These are phyloP conservation scores for Fusarium oxysporum DNA, from an alignment of 2,329 filamentous ascomycete species.

Conservation along the genomic window DNA sequence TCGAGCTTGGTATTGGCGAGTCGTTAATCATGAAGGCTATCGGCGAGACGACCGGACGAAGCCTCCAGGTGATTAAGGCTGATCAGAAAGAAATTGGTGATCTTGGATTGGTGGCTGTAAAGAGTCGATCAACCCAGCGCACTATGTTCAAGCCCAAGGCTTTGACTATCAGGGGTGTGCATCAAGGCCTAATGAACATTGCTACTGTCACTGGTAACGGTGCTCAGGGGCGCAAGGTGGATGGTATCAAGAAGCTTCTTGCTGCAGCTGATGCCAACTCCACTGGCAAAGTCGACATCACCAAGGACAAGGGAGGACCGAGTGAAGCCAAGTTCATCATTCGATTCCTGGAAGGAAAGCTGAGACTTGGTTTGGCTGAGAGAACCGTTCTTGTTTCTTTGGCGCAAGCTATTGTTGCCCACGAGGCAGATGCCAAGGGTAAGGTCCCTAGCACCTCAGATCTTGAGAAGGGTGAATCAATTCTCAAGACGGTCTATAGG, in stretches of 20 bases:
- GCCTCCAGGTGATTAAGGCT: slow-evolving; percentile 87
- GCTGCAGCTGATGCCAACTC: slow-evolving; percentile 84
- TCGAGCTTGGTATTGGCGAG: slow-evolving; percentile 98
- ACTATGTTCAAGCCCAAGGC: slow-evolving; percentile 99
- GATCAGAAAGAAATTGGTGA: slow-evolving; percentile 98
- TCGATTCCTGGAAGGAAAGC: slow-evolving; percentile 92
- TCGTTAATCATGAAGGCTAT: slow-evolving; percentile 99
- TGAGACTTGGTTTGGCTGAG: slow-evolving; percentile 91
- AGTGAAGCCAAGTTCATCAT: slow-evolving; percentile 97
- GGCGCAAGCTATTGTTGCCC: slow-evolving; percentile 86
- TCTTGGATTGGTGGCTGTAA: slow-evolving; percentile 91
- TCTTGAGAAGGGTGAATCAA: slow-evolving; percentile 83
- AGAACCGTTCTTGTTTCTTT: slow-evolving; percentile 91
- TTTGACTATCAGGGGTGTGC: slow-evolving; percentile 86
- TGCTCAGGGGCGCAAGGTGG: slow-evolving; percentile 90
- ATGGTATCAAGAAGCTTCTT: slow-evolving; percentile 95
- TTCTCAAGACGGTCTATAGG: slow-evolving; percentile 92
- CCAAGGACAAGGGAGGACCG: slow-evolving; percentile 89
- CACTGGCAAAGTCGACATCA: slow-evolving; percentile 86
- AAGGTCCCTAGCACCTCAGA: slow-evolving; percentile 79
- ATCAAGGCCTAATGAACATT: slow-evolving; percentile 87
- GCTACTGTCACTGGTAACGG: slow-evolving; percentile 89
- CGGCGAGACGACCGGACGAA: slow-evolving; percentile 91
- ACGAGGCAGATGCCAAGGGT: slow-evolving; percentile 79
- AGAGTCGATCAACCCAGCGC: slow-evolving; percentile 92